phyloP scores from a whole-genome alignment of 164 flowering plant genomes.

The Aristolochia contorta region DNA sequence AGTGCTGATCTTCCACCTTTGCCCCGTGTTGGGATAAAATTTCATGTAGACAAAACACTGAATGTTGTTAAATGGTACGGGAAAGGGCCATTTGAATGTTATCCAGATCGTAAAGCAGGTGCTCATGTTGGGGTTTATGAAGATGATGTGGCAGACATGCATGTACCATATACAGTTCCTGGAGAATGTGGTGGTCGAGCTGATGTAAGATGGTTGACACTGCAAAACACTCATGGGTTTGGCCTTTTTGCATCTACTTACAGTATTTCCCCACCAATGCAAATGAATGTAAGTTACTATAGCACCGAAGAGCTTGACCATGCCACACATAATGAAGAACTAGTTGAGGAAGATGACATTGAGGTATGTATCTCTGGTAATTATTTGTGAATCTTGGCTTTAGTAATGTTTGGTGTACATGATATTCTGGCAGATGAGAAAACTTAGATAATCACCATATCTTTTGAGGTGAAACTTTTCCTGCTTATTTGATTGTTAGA shows the following conservation, averaged over 20 bases:
- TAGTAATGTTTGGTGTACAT: background rate
- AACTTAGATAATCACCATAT: background rate
- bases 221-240: slow-evolving; percentile 51
- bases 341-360: slow-evolving; percentile 57
- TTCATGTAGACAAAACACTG: slow-evolving; percentile 63
- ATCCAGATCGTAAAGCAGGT: slow-evolving; percentile 87
- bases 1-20: slow-evolving; percentile 73
- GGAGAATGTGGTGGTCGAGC: slow-evolving; percentile 81
- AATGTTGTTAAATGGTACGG: slow-evolving; percentile 74
- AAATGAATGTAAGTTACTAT: slow-evolving; percentile 90
- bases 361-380: slow-evolving; percentile 41
- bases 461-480: too few species aligned
- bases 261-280: slow-evolving; percentile 80
- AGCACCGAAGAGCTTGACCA: slow-evolving; percentile 66
- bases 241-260: slow-evolving; percentile 71
- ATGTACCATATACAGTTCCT: slow-evolving; percentile 90
- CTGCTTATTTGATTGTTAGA: too few species aligned
- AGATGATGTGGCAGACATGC: slow-evolving; percentile 57
- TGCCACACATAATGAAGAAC: slow-evolving; percentile 73
- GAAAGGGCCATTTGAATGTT: slow-evolving; percentile 95
- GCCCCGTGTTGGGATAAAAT: slow-evolving; percentile 86
- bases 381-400: background rate
- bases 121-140: slow-evolving; percentile 78
- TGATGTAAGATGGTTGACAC: slow-evolving; percentile 89
- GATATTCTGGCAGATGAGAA: background rate